phyloP scores from a whole-genome alignment of 768 basidiomycete genomes.

The Pulveroboletus frians region DNA sequence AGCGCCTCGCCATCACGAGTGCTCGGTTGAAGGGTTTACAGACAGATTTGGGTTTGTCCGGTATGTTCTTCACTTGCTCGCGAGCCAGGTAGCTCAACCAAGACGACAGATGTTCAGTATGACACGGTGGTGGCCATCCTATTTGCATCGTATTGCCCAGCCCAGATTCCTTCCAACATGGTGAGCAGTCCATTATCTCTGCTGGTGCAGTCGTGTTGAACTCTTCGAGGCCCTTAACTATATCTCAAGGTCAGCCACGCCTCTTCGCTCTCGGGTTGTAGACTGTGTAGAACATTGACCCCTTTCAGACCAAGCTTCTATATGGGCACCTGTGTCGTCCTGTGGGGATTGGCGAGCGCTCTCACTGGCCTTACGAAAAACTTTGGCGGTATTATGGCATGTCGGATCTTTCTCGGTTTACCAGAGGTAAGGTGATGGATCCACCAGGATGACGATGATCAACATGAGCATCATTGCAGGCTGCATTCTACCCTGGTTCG shows the following conservation, averaged over 20 bases:
- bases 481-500: conserved; percentile 62
- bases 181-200: not conserved
- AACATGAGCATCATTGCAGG: conserved; percentile 22
- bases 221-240: conserved; percentile 47
- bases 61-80: conserved; percentile 21
- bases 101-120: conserved; percentile 47
- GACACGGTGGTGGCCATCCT: conserved; percentile 50
- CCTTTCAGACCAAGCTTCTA: conserved; percentile 51
- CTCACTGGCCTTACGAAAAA: conserved; percentile 57
- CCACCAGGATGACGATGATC: not conserved
- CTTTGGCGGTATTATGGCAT: conserved; percentile 51
- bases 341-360: conserved; percentile 62
- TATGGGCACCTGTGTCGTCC: conserved; percentile 53
- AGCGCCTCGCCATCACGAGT: conserved; percentile 49
- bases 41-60: conserved; percentile 42
- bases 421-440: conserved; percentile 42
- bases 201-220: not conserved
- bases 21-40: conserved; percentile 49
- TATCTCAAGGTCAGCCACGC: conserved; percentile 38
- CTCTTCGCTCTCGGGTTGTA: too few species aligned
- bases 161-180: conserved; percentile 38
- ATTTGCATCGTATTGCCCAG: conserved; percentile 58
- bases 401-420: conserved; percentile 57
- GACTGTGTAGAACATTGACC: not conserved
- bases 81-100: not conserved